Conservation (phyloP, 306 rosid genomes). For the Cucurbita pepo region DNA sequence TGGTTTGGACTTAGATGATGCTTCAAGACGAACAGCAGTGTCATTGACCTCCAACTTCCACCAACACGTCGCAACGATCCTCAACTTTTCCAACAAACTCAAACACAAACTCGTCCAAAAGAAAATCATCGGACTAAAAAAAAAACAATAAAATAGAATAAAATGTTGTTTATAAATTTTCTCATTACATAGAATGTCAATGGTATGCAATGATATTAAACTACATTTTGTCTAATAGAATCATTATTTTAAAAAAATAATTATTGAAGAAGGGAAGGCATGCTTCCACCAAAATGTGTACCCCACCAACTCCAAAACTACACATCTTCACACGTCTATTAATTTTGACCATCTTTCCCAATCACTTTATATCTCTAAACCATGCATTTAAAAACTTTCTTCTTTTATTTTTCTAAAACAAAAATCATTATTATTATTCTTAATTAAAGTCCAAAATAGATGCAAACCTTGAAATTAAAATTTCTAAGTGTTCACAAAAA, state of each 20-base stretch:
- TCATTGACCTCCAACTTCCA: no score
- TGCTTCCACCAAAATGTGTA: constrained; percentile 4
- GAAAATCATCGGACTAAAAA: no score
- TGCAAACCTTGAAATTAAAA: background rate
- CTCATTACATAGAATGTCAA: background rate
- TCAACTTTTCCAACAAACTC: no score
- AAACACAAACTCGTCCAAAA: background rate
- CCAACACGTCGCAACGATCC: no score
- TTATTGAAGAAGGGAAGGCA: background rate
- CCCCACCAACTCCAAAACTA: background rate
- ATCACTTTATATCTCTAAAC: background rate
- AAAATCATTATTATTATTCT: background rate
- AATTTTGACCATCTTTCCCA: background rate
- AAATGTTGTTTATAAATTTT: no score
- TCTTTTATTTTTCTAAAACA: background rate
- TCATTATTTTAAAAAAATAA: background rate
- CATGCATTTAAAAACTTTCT: background rate
- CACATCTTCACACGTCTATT: background rate
- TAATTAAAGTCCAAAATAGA: background rate
- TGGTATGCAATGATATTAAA: background rate
- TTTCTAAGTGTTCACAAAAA: background rate
- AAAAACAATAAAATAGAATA: no score
- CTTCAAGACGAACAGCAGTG: no score
- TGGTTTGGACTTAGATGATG: no score
- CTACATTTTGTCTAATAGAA: background rate